Evolutionary conservation across 495 filamentous ascomycete genomes (phyloP).

Genomic region (Aspergillus egyptiacus): DNA sequence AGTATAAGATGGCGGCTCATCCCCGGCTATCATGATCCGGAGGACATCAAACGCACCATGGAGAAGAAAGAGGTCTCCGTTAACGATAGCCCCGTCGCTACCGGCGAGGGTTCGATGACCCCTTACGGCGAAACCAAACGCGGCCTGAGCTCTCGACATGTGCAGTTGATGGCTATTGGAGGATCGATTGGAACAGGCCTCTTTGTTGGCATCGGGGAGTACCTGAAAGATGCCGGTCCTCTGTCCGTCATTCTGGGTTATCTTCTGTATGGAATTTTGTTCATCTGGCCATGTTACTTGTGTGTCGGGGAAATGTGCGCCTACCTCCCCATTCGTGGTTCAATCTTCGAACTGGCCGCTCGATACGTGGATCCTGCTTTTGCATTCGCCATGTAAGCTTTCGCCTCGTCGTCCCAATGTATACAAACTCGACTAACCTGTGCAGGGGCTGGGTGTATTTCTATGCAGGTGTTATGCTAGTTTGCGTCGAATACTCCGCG

Average conservation of each 20-base stretch:
- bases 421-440: constrained; percentile 12
- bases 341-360: constrained; percentile 65
- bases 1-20: neutral
- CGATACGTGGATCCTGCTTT: constrained; percentile 64
- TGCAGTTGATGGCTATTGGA: constrained; percentile 67
- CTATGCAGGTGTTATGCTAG: constrained; percentile 34
- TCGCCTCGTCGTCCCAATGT: neutral
- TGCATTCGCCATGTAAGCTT: constrained; percentile 56
- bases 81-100: constrained; percentile 11
- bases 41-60: constrained; percentile 6
- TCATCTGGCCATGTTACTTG: constrained; percentile 33
- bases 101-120: constrained; percentile 22
- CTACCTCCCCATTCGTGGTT: constrained; percentile 65
- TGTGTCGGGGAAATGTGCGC: constrained; percentile 60
- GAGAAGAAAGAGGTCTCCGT: constrained; percentile 21
- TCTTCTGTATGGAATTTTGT: constrained; percentile 31
- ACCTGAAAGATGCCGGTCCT: constrained; percentile 61
- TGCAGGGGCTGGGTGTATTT: constrained; percentile 38
- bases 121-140: constrained; percentile 40
- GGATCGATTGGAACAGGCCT: constrained; percentile 73
- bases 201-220: constrained; percentile 66
- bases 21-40: neutral
- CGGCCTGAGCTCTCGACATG: constrained; percentile 56
- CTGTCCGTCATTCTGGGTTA: constrained; percentile 63
- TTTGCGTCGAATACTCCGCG: constrained; percentile 64